Evolutionary conservation across 2,329 filamentous ascomycete species (phyloP), one percentile per base, ranked within the genome.

Genomic region (Ophiocordyceps robertsii): DNA sequence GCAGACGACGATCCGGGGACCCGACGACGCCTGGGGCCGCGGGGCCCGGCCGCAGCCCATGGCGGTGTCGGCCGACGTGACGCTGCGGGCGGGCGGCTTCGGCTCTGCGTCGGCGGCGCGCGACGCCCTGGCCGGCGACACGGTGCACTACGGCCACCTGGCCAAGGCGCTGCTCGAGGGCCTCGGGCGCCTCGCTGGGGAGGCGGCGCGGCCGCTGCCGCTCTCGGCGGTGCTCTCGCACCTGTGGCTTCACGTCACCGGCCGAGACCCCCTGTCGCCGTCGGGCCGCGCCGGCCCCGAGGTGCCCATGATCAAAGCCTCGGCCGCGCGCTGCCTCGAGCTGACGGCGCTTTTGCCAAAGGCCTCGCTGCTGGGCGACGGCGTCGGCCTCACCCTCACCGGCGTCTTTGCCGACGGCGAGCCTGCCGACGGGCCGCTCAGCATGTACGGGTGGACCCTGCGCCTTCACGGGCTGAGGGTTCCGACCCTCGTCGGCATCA

Each of bases 141-240:
- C 84, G 2, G 75, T 87, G 21, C 81, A 89, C 62, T 89, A 89
- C 53, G 83, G 84, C 2, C 69, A 65, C 10, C 67, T 88, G 13
- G 80, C 77, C 63, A 86, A 87, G 61, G 67, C 68, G 0, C 67
- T 88, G 13, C 62, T 81, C 29, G 58, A 60, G 21, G 64, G 63
- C 12, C 54, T 80, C 24, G 57, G 61, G 38, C 47, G 57, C n/a
- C 51, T 56, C 14, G 37, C 38, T 27, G 37, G 14, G 13, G 16
- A 1, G 10, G 16, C 33, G n/a, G n/a, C 14, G 33, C 24, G 19
- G 33, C 33, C 33, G 3, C 33, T 43, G 31, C 46, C 49, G 3
- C 49, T 63, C 41, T 50, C 51, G 14, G 48, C 46, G 6, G 48
- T 62, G 27, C 41, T 66, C 32, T 48, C 56, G 40, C 47, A 42